phyloP scores from a whole-genome alignment of 2,329 filamentous ascomycete species.

The Venturia effusa region DNA sequence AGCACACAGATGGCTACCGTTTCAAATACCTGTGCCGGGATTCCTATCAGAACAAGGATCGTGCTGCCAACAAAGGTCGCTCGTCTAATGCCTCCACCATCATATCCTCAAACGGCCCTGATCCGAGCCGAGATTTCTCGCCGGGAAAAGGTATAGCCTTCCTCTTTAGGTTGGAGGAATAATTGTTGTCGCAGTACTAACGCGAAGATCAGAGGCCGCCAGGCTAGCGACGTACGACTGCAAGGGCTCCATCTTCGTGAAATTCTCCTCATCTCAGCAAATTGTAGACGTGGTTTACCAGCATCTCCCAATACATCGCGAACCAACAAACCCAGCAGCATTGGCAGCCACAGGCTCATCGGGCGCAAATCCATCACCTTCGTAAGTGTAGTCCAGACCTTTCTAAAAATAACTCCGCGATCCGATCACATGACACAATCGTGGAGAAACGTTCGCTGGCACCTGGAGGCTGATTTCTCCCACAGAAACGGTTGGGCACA shows the following conservation, averaged over 20 bases:
- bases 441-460: not conserved
- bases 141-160: not conserved
- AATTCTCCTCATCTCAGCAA: slow-evolving; percentile 24
- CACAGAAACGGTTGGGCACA: not conserved
- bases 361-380: not conserved
- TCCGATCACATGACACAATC: not conserved
- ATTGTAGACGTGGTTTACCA: slow-evolving; percentile 26
- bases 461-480: not conserved
- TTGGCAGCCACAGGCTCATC: not conserved
- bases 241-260: slow-evolving; percentile 23
- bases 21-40: slow-evolving; percentile 25
- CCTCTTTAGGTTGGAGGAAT: not conserved
- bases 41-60: slow-evolving; percentile 22
- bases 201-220: not conserved
- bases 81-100: slow-evolving; percentile 10
- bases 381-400: not conserved
- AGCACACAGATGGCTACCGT: slow-evolving; percentile 20
- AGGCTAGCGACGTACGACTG: slow-evolving; percentile 21
- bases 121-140: not conserved
- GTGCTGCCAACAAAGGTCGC: slow-evolving; percentile 17
- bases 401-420: not conserved
- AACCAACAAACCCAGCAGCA: not conserved
- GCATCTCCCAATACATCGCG: slow-evolving; percentile 24
- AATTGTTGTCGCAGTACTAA: not conserved
- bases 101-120: slow-evolving; percentile 4